Conservation (phyloP, 1,139 yeast genomes). For the Eremothecium coryli region DNA sequence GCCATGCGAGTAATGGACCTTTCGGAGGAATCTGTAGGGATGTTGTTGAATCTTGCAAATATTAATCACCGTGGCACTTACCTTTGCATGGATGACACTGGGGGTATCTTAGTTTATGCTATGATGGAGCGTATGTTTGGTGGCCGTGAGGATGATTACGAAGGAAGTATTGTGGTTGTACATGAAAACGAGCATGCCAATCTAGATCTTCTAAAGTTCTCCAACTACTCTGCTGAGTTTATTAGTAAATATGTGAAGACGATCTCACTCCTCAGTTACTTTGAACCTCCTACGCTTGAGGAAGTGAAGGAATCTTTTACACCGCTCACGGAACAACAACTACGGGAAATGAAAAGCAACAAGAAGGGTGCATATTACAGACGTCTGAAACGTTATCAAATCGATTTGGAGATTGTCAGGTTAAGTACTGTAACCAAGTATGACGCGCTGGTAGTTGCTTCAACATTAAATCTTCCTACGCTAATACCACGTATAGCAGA, state of each 20-base stretch:
- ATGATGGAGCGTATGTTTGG: constrained; percentile 87
- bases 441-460: constrained; percentile 69
- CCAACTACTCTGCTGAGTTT: constrained; percentile 50
- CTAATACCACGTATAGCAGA: constrained; percentile 55
- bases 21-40: constrained; percentile 75
- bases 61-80: constrained; percentile 85
- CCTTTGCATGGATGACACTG: constrained; percentile 81
- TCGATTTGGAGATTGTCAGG: constrained; percentile 47
- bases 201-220: constrained; percentile 56
- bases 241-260: constrained; percentile 52
- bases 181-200: constrained; percentile 95
- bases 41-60: constrained; percentile 67
- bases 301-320: constrained; percentile 41
- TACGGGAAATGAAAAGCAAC: constrained; percentile 47
- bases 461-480: constrained; percentile 62
- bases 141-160: constrained; percentile 22
- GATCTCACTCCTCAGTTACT: constrained; percentile 68
- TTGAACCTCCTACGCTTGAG: constrained; percentile 55
- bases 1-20: constrained; percentile 64
- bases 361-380: constrained; percentile 62
- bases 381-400: constrained; percentile 36
- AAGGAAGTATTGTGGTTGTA: constrained; percentile 62
- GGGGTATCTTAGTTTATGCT: constrained; percentile 75
- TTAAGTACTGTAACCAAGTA: constrained; percentile 45
- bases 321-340: constrained; percentile 43